Evolutionary conservation across 1,284 basidiomycete species (phyloP), one percentile per base, ranked within the genome.

Genomic region (Erythrobasidium hasegawianum): DNA sequence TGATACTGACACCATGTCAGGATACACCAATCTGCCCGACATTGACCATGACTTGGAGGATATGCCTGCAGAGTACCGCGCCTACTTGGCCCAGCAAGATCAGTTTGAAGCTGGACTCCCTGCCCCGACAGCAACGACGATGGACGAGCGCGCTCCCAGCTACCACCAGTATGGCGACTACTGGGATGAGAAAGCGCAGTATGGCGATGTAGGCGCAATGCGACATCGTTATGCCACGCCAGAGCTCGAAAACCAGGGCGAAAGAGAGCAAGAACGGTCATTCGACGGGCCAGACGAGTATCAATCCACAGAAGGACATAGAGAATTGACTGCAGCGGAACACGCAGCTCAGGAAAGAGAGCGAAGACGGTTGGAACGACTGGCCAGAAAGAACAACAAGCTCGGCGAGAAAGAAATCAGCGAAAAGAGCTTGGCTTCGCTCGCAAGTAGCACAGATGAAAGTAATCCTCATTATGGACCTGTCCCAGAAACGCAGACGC

Each of bases 211-310:
- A 27, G 38, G 53, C 56, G 9, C 61, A 29, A 47, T n/a, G 24
- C 8, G 41, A 50, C 27, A 56, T 45, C 62, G 62, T 2, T 65
- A 58, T 24, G 62, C 62, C 7, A 65, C 62, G 3, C 62, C 62
- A 41, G 62, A 65, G 49, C 55, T 65, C 14, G 62, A 65, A 39
- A 52, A 52, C 9, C 61, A 65, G 38, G 62, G 50, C 3, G 9
- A 33, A 13, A 2, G 43, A 38, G 43, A 43, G 24, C 53, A 65
- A 24, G 62, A 65, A 41, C 18, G n/a, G n/a, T 57, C 53, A 29
- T 65, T 58, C 24, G 62, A 65, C 27, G 62, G 62, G 8, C 62
- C 62, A 27, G 62, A 65, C 18, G 62, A 65, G 27, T 65, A 65
- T 41, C 53, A 47, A 14, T 57, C 53, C 27, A 57, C 62, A 22